Evolutionary conservation across 2,329 filamentous ascomycete genomes (phyloP).

Genomic region (Colletotrichum paranaense): DNA sequence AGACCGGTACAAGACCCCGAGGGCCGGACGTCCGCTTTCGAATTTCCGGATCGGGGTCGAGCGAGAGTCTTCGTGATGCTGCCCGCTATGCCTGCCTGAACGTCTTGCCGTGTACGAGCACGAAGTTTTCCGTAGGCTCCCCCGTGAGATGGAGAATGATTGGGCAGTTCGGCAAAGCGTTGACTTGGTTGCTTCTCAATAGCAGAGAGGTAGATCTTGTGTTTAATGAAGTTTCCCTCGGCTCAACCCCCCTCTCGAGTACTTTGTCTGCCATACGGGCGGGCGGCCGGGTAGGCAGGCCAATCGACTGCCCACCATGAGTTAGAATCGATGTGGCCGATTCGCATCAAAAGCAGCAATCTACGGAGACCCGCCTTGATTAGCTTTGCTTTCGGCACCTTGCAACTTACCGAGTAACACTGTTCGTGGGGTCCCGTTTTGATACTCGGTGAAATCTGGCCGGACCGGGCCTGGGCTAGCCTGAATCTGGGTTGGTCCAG

Average conservation of each 20-base stretch:
- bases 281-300: too few species aligned
- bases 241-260: neutral
- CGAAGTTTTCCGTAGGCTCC: too few species aligned
- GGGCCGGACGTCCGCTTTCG: neutral
- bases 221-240: neutral
- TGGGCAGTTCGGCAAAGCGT: neutral
- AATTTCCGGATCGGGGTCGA: neutral
- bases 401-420: neutral
- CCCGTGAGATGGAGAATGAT: neutral
- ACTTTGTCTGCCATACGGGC: neutral
- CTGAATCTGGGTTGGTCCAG: neutral
- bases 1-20: neutral
- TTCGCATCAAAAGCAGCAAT: neutral
- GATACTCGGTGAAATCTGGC: neutral
- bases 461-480: neutral
- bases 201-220: neutral
- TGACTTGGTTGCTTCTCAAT: neutral
- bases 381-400: neutral
- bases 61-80: neutral
- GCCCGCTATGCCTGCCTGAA: too few species aligned
- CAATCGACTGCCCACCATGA: neutral
- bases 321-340: neutral
- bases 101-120: neutral
- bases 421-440: neutral
- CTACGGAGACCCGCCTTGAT: neutral